Base-by-base conservation (phyloP, 2,329 filamentous ascomycete species). In the Trichoderma cornu-damae region DNA sequence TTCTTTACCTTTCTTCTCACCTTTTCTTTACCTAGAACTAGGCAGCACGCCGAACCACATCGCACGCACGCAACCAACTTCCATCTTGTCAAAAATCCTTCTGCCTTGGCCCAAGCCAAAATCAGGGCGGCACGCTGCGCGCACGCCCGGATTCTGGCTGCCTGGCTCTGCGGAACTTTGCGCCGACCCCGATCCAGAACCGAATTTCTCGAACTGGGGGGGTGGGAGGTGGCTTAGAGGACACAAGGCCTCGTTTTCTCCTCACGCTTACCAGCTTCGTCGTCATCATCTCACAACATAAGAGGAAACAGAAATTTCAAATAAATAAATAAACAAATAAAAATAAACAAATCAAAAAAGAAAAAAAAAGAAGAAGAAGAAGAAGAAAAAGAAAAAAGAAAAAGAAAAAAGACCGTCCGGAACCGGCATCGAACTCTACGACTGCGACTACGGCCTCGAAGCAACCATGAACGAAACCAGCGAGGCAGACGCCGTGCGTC, bases 401-500 rank as follows among this genome's bases (percentile, higher is more conserved):
- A 30, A 34, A 34, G 20, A 32, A 47, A 34, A 32, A 22, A 3
- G n/a, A 26, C 28, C 34, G 35, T 16, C 16, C 30, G 42, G 42
- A 55, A 38, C 51, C 42, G 51, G 49, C 47, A 28, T 42, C 38
- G 2, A 38, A 22, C 48, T 20, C 48, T 20, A 20, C 44, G 44
- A 37, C n/a, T 28, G 30, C 34, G 20, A 18, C 4, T 5, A 20
- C 44, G 12, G 18, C 22, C 40, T 32, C 40, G 38, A 34, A 9
- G 16, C 18, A 22, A 47, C 3, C 22, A 55, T 55, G 51, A 35
- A 37, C 32, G 51, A 55, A 37, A 47, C 51, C 22, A 38, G 42
- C 22, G 34, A 55, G 22, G 9, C 61, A 48, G 59, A 64, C 60
- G 73, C 62, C 55, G 77, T 79, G 77, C 74, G 71, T 66, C 74